These are phyloP conservation scores for Powellomyces hirtus DNA, from an alignment of 192 early-diverging fungal species.

Conservation along the genomic window DNA sequence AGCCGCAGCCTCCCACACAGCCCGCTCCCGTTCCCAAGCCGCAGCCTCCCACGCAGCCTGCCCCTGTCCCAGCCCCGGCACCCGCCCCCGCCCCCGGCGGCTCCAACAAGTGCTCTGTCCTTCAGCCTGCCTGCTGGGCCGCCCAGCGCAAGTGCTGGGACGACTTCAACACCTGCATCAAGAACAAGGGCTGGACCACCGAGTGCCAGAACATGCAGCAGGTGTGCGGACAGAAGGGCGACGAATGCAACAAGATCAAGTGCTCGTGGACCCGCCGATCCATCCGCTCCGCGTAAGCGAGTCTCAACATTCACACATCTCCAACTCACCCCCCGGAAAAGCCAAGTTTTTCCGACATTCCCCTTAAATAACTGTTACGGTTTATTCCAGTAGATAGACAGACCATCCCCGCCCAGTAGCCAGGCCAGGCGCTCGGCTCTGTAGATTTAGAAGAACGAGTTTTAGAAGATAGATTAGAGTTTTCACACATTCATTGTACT, in stretches of 20 bases:
- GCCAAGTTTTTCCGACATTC: too few species aligned
- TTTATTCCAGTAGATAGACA: too few species aligned
- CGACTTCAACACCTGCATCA: not conserved
- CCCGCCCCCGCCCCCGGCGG: not conserved
- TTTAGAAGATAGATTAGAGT: too few species aligned
- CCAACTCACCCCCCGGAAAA: too few species aligned
- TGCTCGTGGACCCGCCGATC: not conserved
- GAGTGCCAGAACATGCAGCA: not conserved
- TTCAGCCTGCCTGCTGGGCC: not conserved
- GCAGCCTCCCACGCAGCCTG: not conserved
- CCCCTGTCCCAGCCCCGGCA: not conserved
- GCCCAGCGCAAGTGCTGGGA: not conserved
- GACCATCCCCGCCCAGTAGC: too few species aligned
- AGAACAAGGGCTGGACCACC: not conserved
- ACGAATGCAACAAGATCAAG: not conserved
- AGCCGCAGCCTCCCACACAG: not conserved
- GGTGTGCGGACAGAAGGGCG: not conserved
- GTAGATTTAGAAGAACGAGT: too few species aligned
- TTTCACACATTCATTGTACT: too few species aligned
- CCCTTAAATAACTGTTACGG: too few species aligned
- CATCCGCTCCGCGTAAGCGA: too few species aligned
- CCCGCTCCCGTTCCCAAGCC: slow-evolving; percentile 8
- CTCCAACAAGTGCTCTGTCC: not conserved
- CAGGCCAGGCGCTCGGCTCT: too few species aligned
- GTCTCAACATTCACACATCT: too few species aligned